phyloP scores from a whole-genome alignment of 768 basidiomycete species.

The Coprinellus micaceus region DNA sequence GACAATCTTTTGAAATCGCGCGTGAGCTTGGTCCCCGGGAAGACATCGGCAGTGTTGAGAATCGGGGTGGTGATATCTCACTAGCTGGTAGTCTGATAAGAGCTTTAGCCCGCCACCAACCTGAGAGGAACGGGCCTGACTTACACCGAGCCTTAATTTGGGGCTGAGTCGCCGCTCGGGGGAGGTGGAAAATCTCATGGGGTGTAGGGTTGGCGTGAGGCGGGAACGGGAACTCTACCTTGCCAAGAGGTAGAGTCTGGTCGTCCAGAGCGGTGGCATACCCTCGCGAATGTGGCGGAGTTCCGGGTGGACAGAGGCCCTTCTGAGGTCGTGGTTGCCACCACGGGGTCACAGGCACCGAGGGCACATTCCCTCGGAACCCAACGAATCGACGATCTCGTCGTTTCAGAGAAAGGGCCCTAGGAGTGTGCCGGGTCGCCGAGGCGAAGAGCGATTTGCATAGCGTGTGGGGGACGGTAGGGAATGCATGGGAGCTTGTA shows the following conservation, averaged over 20 bases:
- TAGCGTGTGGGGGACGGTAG: neutral
- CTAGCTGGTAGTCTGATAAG: constrained; percentile 78
- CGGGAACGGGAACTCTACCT: constrained; percentile 46
- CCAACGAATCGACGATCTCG: neutral
- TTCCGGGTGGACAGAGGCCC: neutral
- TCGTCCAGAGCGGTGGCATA: constrained; percentile 3
- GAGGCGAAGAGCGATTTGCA: neutral
- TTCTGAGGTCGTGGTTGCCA: neutral
- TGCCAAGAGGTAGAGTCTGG: neutral
- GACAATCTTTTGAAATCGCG: constrained; percentile 61
- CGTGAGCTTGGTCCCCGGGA: constrained; percentile 45
- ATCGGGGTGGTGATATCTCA: constrained; percentile 71
- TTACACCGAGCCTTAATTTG: constrained; percentile 69
- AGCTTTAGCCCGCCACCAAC: no score
- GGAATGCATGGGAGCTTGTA: neutral
- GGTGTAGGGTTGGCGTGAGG: constrained; percentile 52
- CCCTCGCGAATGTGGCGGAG: neutral
- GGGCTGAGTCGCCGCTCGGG: constrained; percentile 47
- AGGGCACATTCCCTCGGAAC: neutral
- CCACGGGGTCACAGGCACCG: neutral
- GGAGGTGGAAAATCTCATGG: constrained; percentile 71
- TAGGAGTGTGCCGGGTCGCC: neutral
- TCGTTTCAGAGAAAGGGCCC: neutral
- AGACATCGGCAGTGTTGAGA: constrained; percentile 41
- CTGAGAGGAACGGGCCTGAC: no score